Base-by-base conservation (phyloP, 2,329 filamentous ascomycete genomes). In the Magnaporthiopsis rhizophila region DNA sequence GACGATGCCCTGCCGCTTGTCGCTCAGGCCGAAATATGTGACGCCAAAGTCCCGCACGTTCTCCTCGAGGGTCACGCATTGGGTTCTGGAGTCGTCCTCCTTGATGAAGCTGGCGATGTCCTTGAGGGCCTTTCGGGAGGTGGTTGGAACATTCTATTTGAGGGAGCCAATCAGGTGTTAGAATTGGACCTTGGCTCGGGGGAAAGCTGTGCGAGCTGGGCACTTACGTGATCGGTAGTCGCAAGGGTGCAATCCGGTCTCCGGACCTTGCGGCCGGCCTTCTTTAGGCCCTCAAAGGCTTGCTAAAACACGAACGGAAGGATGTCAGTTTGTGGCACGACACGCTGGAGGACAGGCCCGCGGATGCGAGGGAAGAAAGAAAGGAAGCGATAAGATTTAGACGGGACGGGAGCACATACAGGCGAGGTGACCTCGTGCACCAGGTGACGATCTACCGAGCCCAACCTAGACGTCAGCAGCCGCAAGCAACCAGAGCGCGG, bases 361-460 rank as follows among this genome's bases (percentile, higher is more conserved):
- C 38, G 30, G 30, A 4, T 30, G 30, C 30, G 1, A 30, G 6
- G 30, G 30, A 15, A 21, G 13, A 15, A 21, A 30, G 13, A 24
- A 28, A 12, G 18, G 8, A 34, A 59, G 34, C 24, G 12, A 34
- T 28, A 21, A 45, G 38, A 12, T 13, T 36, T 36, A 28, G 26
- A 59, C 12, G 53, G 32, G 65, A 63, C 24, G 53, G 61, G 61
- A 63, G 63, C 67, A 77, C 88, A 74, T 84, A 92, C 90, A 68
- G 95, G 95, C 72, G 94, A 97, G 71, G 95, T 99, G 75, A 99
- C 95, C 83, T 99, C 95, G 76, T 99, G 95, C 67, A 98, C 93
- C 67, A 99, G 84, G 83, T 99, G 95, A 77, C 95, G 86, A 79
- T 96, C 92, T 93, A 72, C 65, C 65, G 59, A 62, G 28, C 13